Evolutionary conservation across 2,329 filamentous ascomycete species (phyloP).

Genomic region (Reticulascus tulasneorum): DNA sequence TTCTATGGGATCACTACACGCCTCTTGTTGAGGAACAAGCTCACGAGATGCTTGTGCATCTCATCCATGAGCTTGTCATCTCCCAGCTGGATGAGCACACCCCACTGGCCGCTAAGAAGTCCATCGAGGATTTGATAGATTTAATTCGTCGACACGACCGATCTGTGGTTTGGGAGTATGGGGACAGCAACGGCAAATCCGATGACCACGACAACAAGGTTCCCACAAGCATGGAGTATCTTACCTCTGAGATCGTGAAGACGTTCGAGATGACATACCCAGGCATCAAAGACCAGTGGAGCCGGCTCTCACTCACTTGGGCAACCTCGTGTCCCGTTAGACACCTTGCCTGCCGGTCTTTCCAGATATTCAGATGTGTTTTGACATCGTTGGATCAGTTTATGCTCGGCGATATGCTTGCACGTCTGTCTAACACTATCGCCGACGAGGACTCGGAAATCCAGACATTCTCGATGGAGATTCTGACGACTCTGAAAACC

Average conservation of each 20-base stretch:
- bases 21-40: conserved; percentile 94
- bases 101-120: conserved; percentile 58
- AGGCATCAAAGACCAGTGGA: conserved; percentile 87
- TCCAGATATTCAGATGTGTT: conserved; percentile 95
- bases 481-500: conserved; percentile 87
- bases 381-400: conserved; percentile 83
- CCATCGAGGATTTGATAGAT: conserved; percentile 85
- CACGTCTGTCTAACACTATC: conserved; percentile 90
- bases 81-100: conserved; percentile 67
- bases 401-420: conserved; percentile 97
- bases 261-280: conserved; percentile 84
- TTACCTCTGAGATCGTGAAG: conserved; percentile 76
- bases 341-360: conserved; percentile 92
- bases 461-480: conserved; percentile 96
- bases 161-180: conserved; percentile 88
- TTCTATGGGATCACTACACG: conserved; percentile 97
- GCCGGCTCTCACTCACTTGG: conserved; percentile 85
- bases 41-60: conserved; percentile 93
- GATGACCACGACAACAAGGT: conserved; percentile 75
- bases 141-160: conserved; percentile 78
- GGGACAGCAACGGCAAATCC: conserved; percentile 80
- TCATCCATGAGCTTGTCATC: conserved; percentile 93
- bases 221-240: conserved; percentile 78
- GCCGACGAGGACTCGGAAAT: conserved; percentile 93
- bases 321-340: conserved; percentile 94